Evolutionary conservation across 306 rosid species (phyloP).

Genomic region (Senna siamea): DNA sequence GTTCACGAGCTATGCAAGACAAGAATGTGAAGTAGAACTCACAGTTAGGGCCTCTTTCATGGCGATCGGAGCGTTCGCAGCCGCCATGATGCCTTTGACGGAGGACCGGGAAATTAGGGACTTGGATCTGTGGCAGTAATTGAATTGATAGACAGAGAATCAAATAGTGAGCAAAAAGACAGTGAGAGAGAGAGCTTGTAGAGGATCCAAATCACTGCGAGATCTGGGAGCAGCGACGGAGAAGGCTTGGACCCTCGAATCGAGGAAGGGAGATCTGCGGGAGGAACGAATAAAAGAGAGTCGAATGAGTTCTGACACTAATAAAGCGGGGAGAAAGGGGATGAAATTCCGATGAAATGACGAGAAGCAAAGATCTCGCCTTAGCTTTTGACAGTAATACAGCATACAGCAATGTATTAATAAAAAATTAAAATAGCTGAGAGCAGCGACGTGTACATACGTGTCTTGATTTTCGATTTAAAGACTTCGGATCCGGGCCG

Average conservation of each 20-base stretch:
- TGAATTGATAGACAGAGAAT: conserved; percentile 39
- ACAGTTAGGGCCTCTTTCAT: conserved; percentile 94
- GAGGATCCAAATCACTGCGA: conserved; percentile 56
- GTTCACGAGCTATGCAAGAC: conserved; percentile 2
- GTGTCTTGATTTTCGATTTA: neutral
- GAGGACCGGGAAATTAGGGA: conserved; percentile 31
- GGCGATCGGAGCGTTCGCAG: conserved; percentile 97
- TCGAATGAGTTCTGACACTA: conserved; percentile 36
- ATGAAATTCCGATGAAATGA: conserved; percentile 41
- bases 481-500: conserved; percentile 10
- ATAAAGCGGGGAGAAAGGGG: conserved; percentile 43
- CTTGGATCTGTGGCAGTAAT: conserved; percentile 54
- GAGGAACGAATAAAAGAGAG: conserved; percentile 24
- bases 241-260: conserved; percentile 47
- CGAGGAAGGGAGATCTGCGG: conserved; percentile 43
- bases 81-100: conserved; percentile 79
- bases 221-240: conserved; percentile 62
- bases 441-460: neutral
- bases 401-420: neutral
- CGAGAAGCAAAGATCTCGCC: conserved; percentile 41
- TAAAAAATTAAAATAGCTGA: neutral
- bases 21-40: conserved; percentile 39
- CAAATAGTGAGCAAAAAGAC: conserved; percentile 27
- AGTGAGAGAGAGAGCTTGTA: conserved; percentile 10
- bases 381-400: conserved; percentile 28